Base-by-base conservation (phyloP, 306 rosid species). In the Morella rubra region DNA sequence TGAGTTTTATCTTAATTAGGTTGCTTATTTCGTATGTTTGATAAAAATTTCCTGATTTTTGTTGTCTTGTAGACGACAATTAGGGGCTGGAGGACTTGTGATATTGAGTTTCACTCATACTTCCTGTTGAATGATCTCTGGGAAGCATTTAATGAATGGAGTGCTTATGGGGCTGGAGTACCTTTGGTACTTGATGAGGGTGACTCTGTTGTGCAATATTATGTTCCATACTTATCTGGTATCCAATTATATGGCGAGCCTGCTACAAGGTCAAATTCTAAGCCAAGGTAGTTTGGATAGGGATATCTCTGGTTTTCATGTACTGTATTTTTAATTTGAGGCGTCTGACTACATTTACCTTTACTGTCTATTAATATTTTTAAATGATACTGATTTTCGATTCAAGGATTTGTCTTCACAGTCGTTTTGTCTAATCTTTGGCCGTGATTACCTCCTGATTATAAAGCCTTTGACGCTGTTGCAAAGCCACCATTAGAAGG, bases 111-210 rank as follows among this genome's bases (percentile, higher is more conserved):
- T 79, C 97, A 85, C 77, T 83, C 92, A 73, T 91, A 85, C 81
- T 94, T 94, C 71, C 44, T 84, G 37, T 78, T 94, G 77, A 80
- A 81, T 84, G 93, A 94, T 86, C 95, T 91, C 62, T 91, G 97
- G 96, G 97, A 94, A 74, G 87, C 98, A 11, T 90, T 91, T 60
- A 86, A 83, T 90, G 98, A 94, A 83, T 89, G 96, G 97, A 94
- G 97, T 81, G 94, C 85, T 12, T 94, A 94, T 74, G 98, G 97
- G 61, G 93, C 90, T n/a, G 98, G 96, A 81, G 97, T 94, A 5
- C 98, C 96, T 61, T 82, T 90, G 79, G 50, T 91, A 56, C 97
- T 91, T 65, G 86, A 86, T 77, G 86, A 86, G 80, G 76, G 85
- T 73, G 90, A 89, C 54, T 89, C 97, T 76, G 96, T 91, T 60